These are phyloP conservation scores for Hymenoscyphus albidus DNA, from an alignment of 2,329 filamentous ascomycete genomes.

Conservation along the genomic window DNA sequence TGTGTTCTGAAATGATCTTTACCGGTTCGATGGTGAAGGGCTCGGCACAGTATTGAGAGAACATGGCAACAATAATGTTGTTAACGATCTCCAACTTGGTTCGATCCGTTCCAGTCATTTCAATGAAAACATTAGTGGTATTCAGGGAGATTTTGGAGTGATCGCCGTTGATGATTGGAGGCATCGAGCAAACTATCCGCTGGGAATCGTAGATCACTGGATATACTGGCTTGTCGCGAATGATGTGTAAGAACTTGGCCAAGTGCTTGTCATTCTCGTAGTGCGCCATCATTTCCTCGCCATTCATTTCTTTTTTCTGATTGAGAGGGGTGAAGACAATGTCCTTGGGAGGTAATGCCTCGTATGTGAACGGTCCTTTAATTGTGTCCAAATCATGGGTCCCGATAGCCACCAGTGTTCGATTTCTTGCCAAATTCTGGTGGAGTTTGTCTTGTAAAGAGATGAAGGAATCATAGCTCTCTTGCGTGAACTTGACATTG, in stretches of 20 bases:
- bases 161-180: conserved; percentile 96
- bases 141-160: conserved; percentile 93
- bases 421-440: conserved; percentile 87
- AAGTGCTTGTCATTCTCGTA: conserved; percentile 95
- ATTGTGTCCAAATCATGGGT: conserved; percentile 95
- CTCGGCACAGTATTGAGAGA: conserved; percentile 84
- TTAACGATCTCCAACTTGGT: conserved; percentile 96
- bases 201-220: conserved; percentile 93
- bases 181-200: conserved; percentile 82
- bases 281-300: conserved; percentile 84
- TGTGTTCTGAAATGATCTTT: conserved; percentile 88
- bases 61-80: conserved; percentile 96
- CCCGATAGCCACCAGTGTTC: conserved; percentile 93
- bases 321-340: conserved; percentile 91
- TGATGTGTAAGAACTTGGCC: conserved; percentile 87
- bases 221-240: conserved; percentile 88
- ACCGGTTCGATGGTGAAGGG: conserved; percentile 92
- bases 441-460: conserved; percentile 96
- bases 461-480: conserved; percentile 95
- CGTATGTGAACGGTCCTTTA: conserved; percentile 93
- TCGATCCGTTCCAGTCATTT: conserved; percentile 91
- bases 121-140: conserved; percentile 93
- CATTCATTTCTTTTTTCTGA: conserved; percentile 84
- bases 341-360: conserved; percentile 84
- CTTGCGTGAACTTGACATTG: conserved; percentile 86